Percentiles rank a stretch among this genome's conserved stretches.
phyloP scores from a whole-genome alignment of 192 early-diverging fungal species.

The Umbelopsis isabellina region DNA sequence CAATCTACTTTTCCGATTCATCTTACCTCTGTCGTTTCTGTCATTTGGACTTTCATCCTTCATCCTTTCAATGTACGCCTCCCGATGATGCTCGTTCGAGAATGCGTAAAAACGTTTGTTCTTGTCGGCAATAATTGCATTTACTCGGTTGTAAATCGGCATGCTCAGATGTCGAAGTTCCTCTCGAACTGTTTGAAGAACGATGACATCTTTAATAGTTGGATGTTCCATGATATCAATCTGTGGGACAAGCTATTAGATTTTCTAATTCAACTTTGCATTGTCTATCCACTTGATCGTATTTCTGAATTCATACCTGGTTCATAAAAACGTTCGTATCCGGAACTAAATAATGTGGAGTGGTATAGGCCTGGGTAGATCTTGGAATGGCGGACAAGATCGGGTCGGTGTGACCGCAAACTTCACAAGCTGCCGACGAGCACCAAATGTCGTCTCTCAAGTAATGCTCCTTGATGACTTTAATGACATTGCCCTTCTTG shows the following conservation, averaged over 20 bases:
- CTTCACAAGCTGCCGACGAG: conserved; percentile 62
- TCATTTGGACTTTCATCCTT: conserved; percentile 91
- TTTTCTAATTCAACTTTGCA: background rate
- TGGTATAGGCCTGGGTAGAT: conserved; percentile 49
- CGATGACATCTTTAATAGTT: conserved; percentile 86
- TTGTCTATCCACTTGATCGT: background rate
- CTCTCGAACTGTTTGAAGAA: conserved; percentile 92
- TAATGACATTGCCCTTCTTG: conserved; percentile 88
- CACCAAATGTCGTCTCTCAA: conserved; percentile 95
- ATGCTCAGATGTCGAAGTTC: conserved; percentile 85
- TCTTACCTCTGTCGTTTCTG: conserved; percentile 84
- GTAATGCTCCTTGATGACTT: conserved; percentile 97
- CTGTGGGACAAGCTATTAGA: conserved; percentile 42
- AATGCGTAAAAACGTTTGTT: conserved; percentile 90
- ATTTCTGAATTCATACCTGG: conserved; percentile 62
- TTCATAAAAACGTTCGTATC: conserved; percentile 96
- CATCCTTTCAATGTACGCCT: conserved; percentile 83
- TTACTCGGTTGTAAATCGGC: conserved; percentile 80
- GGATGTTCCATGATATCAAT: conserved; percentile 94
- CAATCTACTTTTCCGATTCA: background rate
- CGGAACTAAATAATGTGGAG: conserved; percentile 81
- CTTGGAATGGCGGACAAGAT: conserved; percentile 56
- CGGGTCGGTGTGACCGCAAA: conserved; percentile 44
- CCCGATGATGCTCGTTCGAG: conserved; percentile 93
- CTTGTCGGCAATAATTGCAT: conserved; percentile 69